phyloP scores from a whole-genome alignment of 148 eudicot genomes.

The Silene uniflora region DNA sequence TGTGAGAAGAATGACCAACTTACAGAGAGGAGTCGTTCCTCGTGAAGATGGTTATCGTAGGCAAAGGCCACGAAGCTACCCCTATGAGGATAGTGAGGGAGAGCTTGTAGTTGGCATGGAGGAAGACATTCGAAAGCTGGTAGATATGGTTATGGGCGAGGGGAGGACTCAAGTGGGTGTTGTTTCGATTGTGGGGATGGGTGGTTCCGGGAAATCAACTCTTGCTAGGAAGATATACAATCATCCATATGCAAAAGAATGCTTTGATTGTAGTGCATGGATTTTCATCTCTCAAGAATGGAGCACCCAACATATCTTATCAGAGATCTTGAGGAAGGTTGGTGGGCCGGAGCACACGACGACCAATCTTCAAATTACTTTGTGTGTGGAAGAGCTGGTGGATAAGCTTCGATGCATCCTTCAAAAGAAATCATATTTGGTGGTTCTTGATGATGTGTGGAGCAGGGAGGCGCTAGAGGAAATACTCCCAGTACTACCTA shows the following conservation, averaged over 20 bases:
- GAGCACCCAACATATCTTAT: slow-evolving; percentile 22
- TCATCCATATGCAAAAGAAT: slow-evolving; percentile 17
- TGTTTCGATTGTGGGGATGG: slow-evolving; percentile 30
- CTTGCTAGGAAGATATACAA: slow-evolving; percentile 31
- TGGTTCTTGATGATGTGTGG: slow-evolving; percentile 41
- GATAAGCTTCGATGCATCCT: slow-evolving; percentile 20
- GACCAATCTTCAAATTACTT: background rate
- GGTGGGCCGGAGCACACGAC: slow-evolving; percentile 1
- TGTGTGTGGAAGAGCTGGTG: slow-evolving; percentile 22
- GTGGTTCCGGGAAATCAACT: slow-evolving; percentile 38
- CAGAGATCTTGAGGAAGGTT: slow-evolving; percentile 26
- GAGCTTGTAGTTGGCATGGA: slow-evolving; percentile 20
- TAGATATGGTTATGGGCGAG: slow-evolving; percentile 17
- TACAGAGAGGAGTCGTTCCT: background rate
- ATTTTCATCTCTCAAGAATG: slow-evolving; percentile 35
- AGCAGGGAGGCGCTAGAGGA: slow-evolving; percentile 26
- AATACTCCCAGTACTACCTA: slow-evolving; percentile 24
- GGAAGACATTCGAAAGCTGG: slow-evolving; percentile 12
- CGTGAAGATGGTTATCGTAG: background rate
- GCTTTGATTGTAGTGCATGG: slow-evolving; percentile 30
- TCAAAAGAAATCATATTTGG: slow-evolving; percentile 16
- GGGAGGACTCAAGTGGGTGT: slow-evolving; percentile 13
- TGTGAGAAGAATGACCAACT: slow-evolving; percentile 19
- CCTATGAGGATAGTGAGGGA: slow-evolving; percentile 15
- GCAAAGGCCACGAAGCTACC: slow-evolving; percentile 17